Percentiles rank a stretch among this genome's conserved stretches.
phyloP scores from a whole-genome alignment of 495 filamentous ascomycete species.

The Xylaria curta region DNA sequence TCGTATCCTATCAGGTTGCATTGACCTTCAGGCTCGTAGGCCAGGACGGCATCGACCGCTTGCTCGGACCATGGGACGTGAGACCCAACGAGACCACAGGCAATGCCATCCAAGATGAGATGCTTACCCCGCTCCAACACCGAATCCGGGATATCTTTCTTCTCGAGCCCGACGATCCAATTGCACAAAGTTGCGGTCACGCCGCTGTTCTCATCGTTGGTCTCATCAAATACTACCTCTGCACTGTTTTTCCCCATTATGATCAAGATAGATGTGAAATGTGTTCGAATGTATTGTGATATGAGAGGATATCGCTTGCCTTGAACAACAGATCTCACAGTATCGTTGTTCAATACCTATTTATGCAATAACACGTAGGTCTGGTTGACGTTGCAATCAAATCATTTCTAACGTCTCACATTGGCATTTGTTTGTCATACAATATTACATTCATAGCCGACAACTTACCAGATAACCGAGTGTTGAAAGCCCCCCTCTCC shows the following conservation, averaged over 20 bases:
- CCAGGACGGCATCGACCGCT: constrained; percentile 42
- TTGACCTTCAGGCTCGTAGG: constrained; percentile 42
- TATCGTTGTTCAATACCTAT: not conserved
- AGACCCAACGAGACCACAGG: constrained; percentile 49
- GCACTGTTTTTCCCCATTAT: constrained; percentile 14
- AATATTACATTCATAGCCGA: not conserved
- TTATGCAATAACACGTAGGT: constrained; percentile 8
- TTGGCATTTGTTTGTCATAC: not conserved
- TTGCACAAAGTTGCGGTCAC: constrained; percentile 22
- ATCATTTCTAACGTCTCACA: not conserved
- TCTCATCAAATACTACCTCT: constrained; percentile 11
- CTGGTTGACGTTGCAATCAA: not conserved
- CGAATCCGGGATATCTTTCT: constrained; percentile 24
- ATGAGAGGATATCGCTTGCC: not conserved
- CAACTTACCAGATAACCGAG: not conserved
- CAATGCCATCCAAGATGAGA: constrained; percentile 54
- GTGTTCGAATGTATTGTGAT: not conserved
- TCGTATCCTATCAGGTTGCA: constrained; percentile 44
- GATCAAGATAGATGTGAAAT: not conserved
- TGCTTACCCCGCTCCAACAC: constrained; percentile 45
- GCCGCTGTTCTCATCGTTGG: constrained; percentile 18
- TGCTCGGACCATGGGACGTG: constrained; percentile 50
- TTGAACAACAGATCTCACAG: not conserved
- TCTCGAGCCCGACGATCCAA: constrained; percentile 25
- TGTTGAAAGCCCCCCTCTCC: not conserved